phyloP scores from a whole-genome alignment of 768 basidiomycete species.

The button mushroom (Agaricus bisporus) region DNA sequence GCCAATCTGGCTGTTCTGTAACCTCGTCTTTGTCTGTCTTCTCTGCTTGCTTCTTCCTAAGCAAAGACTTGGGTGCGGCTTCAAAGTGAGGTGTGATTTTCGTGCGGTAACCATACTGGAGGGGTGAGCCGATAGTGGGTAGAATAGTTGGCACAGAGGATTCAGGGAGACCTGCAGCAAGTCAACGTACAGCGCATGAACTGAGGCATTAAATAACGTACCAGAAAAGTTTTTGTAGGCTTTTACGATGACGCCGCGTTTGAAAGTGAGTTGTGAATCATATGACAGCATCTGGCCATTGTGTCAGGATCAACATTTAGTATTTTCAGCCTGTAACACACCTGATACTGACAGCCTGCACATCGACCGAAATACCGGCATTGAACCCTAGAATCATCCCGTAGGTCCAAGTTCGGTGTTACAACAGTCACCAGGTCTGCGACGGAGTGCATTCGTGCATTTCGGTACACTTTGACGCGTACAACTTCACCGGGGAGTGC shows the following conservation, averaged over 20 bases:
- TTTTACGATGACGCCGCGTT: slow-evolving; percentile 78
- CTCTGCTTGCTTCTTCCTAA: slow-evolving; percentile 11
- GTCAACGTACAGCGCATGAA: not conserved
- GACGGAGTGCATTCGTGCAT: slow-evolving; percentile 64
- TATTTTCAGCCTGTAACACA: slow-evolving; percentile 20
- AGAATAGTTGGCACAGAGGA: slow-evolving; percentile 57
- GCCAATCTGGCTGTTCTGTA: slow-evolving; percentile 49
- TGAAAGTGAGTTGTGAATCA: slow-evolving; percentile 77
- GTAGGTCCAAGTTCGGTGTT: slow-evolving; percentile 51
- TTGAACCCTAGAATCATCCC: slow-evolving; percentile 58
- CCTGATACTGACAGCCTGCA: slow-evolving; percentile 94
- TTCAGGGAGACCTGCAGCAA: slow-evolving; percentile 42
- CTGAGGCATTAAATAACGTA: slow-evolving; percentile 16
- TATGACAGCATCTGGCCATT: slow-evolving; percentile 74
- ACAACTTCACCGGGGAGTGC: slow-evolving; percentile 80
- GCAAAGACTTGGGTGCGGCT: slow-evolving; percentile 45
- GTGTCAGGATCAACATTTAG: not conserved
- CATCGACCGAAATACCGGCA: slow-evolving; percentile 90
- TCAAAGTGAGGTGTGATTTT: slow-evolving; percentile 98
- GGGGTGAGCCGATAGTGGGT: slow-evolving; percentile 79
- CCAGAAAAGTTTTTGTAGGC: slow-evolving; percentile 78
- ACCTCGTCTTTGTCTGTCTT: slow-evolving; percentile 9
- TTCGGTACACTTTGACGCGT: slow-evolving; percentile 64
- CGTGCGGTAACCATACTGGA: slow-evolving; percentile 89
- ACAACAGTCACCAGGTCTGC: slow-evolving; percentile 70